Base-by-base conservation (phyloP, 257 asterid species). In the Nicotiana otophora region DNA sequence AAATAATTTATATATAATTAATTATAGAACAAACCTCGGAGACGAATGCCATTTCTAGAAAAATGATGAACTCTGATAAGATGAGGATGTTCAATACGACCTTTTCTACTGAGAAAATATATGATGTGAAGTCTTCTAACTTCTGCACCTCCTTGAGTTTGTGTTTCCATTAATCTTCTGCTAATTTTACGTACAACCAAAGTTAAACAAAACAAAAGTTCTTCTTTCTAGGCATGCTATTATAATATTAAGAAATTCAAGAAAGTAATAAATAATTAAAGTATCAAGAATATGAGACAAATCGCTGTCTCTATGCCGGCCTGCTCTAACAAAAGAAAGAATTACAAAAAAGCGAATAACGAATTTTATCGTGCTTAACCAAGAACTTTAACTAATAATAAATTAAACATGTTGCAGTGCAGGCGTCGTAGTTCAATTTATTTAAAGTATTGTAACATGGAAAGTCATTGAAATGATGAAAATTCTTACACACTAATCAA, bases 51-150 rank as follows among this genome's bases (percentile, higher is more conserved):
- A 67, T 91, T 91, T 86, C 93, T 86, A 3, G 96, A 94, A 82
- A 82, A 90, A 30, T 90, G 98, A 85, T 87, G 99, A 20, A 94
- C 92, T 0, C 96, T 93, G 75, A 96, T 69, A 85, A 96, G 99
- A 84, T 96, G 99, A 48, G 99, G 99, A 28, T 92, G 97, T 64
- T 96, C 98, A 68, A 89, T 84, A 7, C 88, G 87, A 2, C 98
- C 98, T 70, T 89, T 92, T 84, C 97, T 91, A 82, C 99, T 92
- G 0, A 96, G 91, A 82, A 92, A 93, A 80, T 96, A 96, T 42
- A 96, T 92, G 15, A 96, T 87, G 26, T 94, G 96, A 84, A 96
- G 89, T 34, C 94, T 87, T 78, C 99, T 90, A 19, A 92, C 93
- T 88, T 96, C 94, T 28, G 89, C 88, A 61, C 92, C 91, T 68